phyloP scores from a whole-genome alignment of 2,329 filamentous ascomycete species.

The Madurella fahalii region DNA sequence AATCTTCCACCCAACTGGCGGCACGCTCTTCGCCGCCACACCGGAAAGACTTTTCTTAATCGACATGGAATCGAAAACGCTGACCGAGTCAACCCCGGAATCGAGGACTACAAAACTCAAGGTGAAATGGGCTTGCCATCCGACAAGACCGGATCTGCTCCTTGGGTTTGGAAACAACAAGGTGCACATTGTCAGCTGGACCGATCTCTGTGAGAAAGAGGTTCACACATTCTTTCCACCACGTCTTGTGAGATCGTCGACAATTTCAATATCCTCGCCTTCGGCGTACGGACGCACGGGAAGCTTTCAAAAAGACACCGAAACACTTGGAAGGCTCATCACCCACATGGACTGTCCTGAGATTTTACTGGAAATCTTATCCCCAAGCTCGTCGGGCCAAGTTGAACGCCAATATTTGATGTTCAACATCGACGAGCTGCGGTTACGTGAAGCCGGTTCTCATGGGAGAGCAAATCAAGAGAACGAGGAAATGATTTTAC shows the following conservation, averaged over 20 bases:
- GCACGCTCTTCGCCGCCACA: background rate
- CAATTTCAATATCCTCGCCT: background rate
- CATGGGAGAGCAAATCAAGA: too few species aligned
- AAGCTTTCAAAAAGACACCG: background rate
- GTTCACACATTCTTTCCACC: background rate
- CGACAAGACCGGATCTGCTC: background rate
- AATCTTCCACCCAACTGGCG: conserved; percentile 5
- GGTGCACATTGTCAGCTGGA: background rate
- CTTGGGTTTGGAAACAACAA: conserved; percentile 1
- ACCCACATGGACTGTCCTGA: background rate
- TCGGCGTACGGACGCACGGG: too few species aligned
- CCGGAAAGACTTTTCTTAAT: background rate
- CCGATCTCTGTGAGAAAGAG: background rate
- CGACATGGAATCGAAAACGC: background rate
- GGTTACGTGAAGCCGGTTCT: background rate
- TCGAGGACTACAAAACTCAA: background rate
- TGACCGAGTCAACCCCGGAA: background rate
- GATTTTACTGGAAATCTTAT: background rate
- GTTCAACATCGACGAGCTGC: background rate
- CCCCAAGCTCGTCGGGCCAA: background rate
- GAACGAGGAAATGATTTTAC: background rate
- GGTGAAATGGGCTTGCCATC: conserved; percentile 6
- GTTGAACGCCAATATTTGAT: background rate
- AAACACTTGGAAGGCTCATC: background rate
- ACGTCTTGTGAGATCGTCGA: background rate